Evolutionary conservation across 2,329 filamentous ascomycete genomes (phyloP), one percentile per base, ranked within the genome.

Genomic region (Colletotrichum liaoningense): DNA sequence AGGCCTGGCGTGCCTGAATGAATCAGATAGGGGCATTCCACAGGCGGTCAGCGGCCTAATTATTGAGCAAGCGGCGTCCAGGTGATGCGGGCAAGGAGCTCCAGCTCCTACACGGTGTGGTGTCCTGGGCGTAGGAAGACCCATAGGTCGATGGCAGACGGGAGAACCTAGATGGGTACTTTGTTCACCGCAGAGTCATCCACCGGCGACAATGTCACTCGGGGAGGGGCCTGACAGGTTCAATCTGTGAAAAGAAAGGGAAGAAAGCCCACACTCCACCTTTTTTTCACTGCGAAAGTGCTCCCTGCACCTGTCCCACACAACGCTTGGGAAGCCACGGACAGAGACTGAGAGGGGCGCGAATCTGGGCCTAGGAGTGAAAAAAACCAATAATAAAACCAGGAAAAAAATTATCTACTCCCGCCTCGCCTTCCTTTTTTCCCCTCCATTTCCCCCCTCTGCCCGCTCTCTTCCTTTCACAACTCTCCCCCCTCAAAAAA

Each of bases 331-430:
- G 49, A 69, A 49, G 62, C 30, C 49, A 55, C 42, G 42, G 42
- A 49, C 42, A 49, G 42, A 49, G 6, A 49, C 7, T n/a, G 35
- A 54, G 70, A 73, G 70, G 67, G 70, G 70, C 67, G 56, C 46
- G 60, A 64, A 64, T 70, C 67, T 65, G 70, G 67, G 63, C 70
- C 70, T 73, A 66, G 52, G 52, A 55, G 62, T 19, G 42, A 65
- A 64, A 73, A 69, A 73, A 63, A 26, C 73, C 74, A 75, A 75
- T 75, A 75, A 75, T 74, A 75, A 75, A 75, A 73, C 73, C 60
- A 75, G 69, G 74, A 68, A 75, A 75, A 74, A 75, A 75, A 75
- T 75, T 75, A 73, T 75, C 73, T 75, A 67, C 54, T 75, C 73
- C 64, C 74, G 72, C 73, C 66, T 75, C 63, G 69, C 67, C 58